Base-by-base conservation (phyloP, 2,329 filamentous ascomycete genomes). In the Aspergillus pseudotamarii region DNA sequence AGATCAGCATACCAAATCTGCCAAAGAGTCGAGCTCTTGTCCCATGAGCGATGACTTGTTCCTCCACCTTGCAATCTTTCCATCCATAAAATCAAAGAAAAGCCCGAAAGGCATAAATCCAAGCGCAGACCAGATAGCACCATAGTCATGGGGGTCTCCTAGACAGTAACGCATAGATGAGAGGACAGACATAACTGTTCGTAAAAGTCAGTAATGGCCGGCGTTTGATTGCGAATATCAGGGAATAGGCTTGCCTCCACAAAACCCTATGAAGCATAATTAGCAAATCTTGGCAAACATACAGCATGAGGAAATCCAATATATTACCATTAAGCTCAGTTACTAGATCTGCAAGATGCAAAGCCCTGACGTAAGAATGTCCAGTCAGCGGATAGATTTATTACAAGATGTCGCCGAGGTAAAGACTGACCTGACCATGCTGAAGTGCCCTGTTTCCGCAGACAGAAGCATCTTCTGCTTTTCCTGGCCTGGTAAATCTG, bases 1-100 rank as follows among this genome's bases (percentile, higher is more conserved):
- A 56, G 53, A 41, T 34, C 26, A 64, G 26, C 87, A 32, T 89
- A 97, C 93, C 84, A 99, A 78, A 77, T 99, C 95, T 60, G 95
- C 95, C 55, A 99, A 85, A 8, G 94, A 98, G 79, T 99, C 95
- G 61, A 99, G 83, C 80, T 99, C 95, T 79, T 97, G 94, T 14
- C 95, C 95, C 94, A 99, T 98, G 76, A 99, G 84, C 72, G 92
- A 96, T 73, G 92, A 95, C 89, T 97, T 99, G 81, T 93, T 91
- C 77, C 95, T 89, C 95, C 95, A 98, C 68, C 95, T 86, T 67
- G 95, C 95, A 61, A 99, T 94, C 76, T 94, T 95, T 75, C 95
- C 95, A 78, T 99, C 95, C 85, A 98, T 93, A 76, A 97, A 96
- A 79, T 99, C 95, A 78, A 98, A 98, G 83, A 98, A 97, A 14